Conservation (phyloP, 192 early-diverging fungal species). For the Kickxella alabastrina region DNA sequence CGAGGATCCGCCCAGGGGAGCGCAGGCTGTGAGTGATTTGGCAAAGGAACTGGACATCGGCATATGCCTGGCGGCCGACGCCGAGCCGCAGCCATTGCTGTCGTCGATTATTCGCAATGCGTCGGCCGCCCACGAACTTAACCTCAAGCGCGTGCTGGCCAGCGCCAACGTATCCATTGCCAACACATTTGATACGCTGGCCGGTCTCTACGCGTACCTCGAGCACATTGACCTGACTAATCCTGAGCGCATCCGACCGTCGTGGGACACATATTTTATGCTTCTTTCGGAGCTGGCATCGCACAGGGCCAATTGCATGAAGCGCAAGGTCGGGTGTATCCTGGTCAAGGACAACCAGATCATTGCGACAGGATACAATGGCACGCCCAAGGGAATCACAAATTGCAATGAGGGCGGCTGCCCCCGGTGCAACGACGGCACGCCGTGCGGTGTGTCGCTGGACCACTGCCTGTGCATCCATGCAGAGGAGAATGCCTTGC, state of each 20-base stretch:
- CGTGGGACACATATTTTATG: conserved; percentile 99
- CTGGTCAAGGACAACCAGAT: conserved; percentile 82
- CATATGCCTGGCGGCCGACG: background rate
- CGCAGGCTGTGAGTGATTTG: conserved; percentile 4
- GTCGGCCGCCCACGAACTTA: conserved; percentile 15
- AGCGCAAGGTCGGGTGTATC: conserved; percentile 93
- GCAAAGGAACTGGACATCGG: background rate
- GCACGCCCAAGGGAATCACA: conserved; percentile 83
- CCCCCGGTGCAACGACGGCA: conserved; percentile 82
- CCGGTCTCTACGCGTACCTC: conserved; percentile 44
- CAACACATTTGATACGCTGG: conserved; percentile 52
- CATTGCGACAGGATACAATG: conserved; percentile 99
- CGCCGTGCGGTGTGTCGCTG: conserved; percentile 69
- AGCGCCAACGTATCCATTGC: conserved; percentile 61
- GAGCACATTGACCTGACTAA: conserved; percentile 61
- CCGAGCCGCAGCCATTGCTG: conserved; percentile 2
- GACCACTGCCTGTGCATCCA: conserved; percentile 95
- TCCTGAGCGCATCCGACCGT: conserved; percentile 75
- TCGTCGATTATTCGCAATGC: conserved; percentile 28
- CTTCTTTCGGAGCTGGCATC: conserved; percentile 87
- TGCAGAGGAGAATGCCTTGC: conserved; percentile 96
- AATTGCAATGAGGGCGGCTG: conserved; percentile 98
- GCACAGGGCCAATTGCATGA: conserved; percentile 95
- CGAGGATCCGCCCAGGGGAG: conserved; percentile 3
- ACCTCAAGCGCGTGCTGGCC: conserved; percentile 26